Evolutionary conservation across 495 filamentous ascomycete species (phyloP), one percentile per base, ranked within the genome.

Genomic region (Massariosphaeria phaeospora): DNA sequence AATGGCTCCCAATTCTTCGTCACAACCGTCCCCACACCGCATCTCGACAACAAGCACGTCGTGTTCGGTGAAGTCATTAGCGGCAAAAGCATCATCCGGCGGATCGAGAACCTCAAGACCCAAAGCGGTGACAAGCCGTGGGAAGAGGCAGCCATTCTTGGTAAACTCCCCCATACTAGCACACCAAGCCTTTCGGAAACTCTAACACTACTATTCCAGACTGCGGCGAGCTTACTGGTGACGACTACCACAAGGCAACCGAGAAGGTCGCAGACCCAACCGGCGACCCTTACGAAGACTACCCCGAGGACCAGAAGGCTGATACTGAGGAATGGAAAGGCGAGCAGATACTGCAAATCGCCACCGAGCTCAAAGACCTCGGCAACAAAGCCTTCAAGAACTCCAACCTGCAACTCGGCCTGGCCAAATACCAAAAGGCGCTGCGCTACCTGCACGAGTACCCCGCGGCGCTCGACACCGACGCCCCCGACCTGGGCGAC

Each of bases 1-100:
- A 99, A 99, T 69, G 93, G 93, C 57, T 89, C 84, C 36, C 93
- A 99, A 69, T 99, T 99, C 81, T 99, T 99, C 77, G 73, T 97
- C 54, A 99, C 93, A 29, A 97, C 94, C 20, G 87, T 95, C 39
- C 76, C 80, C 8, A 99, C 93, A 1, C 89, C 91, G 24, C 93
- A 98, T 70, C 80, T 99, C 11, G 89, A 99, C 68, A 80, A 82
- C 65, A 99, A 97, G 75, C 93, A 99, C 73, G 93, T 99, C 51
- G 93, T 99, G 52, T 99, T 97, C 72, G 93, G 93, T 57, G 85
- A 97, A 72, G 91, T 99, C 34, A 76, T 96, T 60, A 84, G 81
- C 30, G 94, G 94, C 59, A 97, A 96, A 74, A 89, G 86, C 46
- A 75, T 96, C 21, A 79, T 97, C 21, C 84, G 93, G 39, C 84